phyloP scores from a whole-genome alignment of 1,139 yeast genomes.

The Yamadazyma sp. region DNA sequence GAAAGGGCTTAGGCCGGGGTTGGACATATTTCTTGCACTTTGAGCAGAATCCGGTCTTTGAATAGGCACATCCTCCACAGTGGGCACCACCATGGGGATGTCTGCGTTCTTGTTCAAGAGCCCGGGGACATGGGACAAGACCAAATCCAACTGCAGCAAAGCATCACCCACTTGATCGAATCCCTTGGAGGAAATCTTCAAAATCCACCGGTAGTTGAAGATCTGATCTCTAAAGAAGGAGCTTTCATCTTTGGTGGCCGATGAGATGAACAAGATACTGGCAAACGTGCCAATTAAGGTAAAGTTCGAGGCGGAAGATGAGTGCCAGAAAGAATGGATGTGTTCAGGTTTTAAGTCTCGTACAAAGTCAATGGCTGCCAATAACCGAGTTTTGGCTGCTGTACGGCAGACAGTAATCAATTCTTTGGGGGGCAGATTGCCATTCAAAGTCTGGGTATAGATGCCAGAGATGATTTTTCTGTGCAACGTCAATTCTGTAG shows the following conservation, averaged over 20 bases:
- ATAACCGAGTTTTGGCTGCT: slow-evolving; percentile 78
- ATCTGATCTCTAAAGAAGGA: slow-evolving; percentile 64
- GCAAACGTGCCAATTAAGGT: slow-evolving; percentile 87
- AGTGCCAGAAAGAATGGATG: slow-evolving; percentile 85
- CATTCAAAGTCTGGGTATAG: slow-evolving; percentile 39
- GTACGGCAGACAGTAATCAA: slow-evolving; percentile 68
- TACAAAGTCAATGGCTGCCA: slow-evolving; percentile 81
- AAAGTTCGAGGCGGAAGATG: slow-evolving; percentile 73
- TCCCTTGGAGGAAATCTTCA: slow-evolving; percentile 70
- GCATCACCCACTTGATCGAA: slow-evolving; percentile 77
- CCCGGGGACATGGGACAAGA: slow-evolving; percentile 68
- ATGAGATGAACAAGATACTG: slow-evolving; percentile 66
- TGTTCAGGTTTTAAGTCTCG: slow-evolving; percentile 77
- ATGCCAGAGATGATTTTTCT: slow-evolving; percentile 70
- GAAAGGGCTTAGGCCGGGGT: slow-evolving; percentile 12
- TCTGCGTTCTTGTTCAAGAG: slow-evolving; percentile 49
- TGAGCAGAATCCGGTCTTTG: slow-evolving; percentile 14
- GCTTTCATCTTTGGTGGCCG: slow-evolving; percentile 61
- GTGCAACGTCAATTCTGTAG: slow-evolving; percentile 82
- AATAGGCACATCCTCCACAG: slow-evolving; percentile 30
- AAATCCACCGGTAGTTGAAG: slow-evolving; percentile 71
- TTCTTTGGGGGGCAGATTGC: slow-evolving; percentile 54
- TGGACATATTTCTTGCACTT: slow-evolving; percentile 9
- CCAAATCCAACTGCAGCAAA: slow-evolving; percentile 61
- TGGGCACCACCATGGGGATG: slow-evolving; percentile 40